These are phyloP conservation scores for Schwanniomyces pseudopolymorphus DNA, from an alignment of 805 yeast species.

Conservation along the genomic window DNA sequence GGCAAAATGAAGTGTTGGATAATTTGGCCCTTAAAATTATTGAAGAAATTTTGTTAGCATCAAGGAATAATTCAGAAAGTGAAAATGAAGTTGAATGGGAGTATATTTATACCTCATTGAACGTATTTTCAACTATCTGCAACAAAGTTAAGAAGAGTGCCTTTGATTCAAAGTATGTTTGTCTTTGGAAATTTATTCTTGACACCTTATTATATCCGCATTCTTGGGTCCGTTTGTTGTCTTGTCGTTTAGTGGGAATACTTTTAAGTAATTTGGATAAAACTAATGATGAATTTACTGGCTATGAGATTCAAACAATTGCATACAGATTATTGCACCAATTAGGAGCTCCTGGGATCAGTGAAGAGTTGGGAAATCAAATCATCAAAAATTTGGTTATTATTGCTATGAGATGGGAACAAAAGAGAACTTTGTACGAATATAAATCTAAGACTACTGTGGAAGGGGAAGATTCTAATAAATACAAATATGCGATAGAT, in stretches of 20 bases:
- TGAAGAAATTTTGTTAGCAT: slow-evolving; percentile 20
- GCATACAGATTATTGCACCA: slow-evolving; percentile 73
- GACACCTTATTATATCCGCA: slow-evolving; percentile 77
- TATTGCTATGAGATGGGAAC: slow-evolving; percentile 63
- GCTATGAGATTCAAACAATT: slow-evolving; percentile 60
- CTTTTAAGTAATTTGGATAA: slow-evolving; percentile 45
- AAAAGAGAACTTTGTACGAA: slow-evolving; percentile 36
- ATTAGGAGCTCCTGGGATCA: slow-evolving; percentile 73
- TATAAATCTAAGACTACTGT: slow-evolving; percentile 15
- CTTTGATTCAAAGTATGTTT: slow-evolving; percentile 27
- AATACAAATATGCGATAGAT: slow-evolving; percentile 43
- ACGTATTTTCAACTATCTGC: slow-evolving; percentile 45
- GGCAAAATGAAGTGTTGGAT: slow-evolving; percentile 39
- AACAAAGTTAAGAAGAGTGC: slow-evolving; percentile 33
- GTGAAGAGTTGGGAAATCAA: slow-evolving; percentile 62
- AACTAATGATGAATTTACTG: slow-evolving; percentile 32
- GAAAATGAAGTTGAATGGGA: slow-evolving; percentile 67
- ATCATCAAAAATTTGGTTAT: slow-evolving; percentile 65
- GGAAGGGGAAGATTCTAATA: slow-evolving; percentile 20
- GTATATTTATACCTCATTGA: slow-evolving; percentile 64
- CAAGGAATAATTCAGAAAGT: slow-evolving; percentile 34
- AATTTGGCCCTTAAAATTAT: slow-evolving; percentile 27
- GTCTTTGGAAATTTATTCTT: slow-evolving; percentile 52
- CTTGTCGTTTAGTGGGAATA: slow-evolving; percentile 58
- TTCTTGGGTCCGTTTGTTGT: slow-evolving; percentile 79